Evolutionary conservation across 495 filamentous ascomycete species (phyloP).

Genomic region (Penicillium waksmanii): DNA sequence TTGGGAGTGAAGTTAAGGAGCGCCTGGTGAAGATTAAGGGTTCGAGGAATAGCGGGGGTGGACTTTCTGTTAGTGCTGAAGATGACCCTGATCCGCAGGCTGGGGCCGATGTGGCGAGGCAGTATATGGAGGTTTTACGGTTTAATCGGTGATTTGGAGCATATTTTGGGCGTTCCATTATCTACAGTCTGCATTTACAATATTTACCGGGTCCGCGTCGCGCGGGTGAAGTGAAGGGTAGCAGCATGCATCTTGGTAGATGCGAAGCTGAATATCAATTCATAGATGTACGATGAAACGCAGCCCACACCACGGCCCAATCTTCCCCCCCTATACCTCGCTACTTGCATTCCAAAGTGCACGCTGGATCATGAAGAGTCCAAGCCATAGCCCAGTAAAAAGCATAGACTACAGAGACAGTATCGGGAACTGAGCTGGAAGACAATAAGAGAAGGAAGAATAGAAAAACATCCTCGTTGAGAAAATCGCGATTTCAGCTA

Average conservation of each 20-base stretch:
- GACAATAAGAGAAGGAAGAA: slow-evolving; percentile 11
- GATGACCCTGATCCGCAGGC: slow-evolving; percentile 41
- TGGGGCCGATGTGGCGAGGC: slow-evolving; percentile 49
- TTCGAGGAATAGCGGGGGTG: background rate
- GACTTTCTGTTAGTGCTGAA: slow-evolving; percentile 22
- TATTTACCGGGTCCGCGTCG: too few relatives aligned
- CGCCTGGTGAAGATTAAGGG: slow-evolving; percentile 28
- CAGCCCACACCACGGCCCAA: slow-evolving; percentile 17
- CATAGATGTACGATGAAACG: slow-evolving; percentile 15
- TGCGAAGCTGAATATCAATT: background rate
- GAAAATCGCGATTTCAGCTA: slow-evolving; percentile 37
- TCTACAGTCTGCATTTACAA: background rate
- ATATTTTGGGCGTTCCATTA: background rate
- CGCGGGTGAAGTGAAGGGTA: background rate
- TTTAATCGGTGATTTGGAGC: slow-evolving; percentile 41
- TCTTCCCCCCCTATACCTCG: slow-evolving; percentile 16
- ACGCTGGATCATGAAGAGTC: slow-evolving; percentile 39
- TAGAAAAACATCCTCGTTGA: slow-evolving; percentile 29
- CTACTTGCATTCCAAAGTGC: slow-evolving; percentile 32
- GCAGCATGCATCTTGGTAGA: background rate
- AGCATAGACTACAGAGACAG: slow-evolving; percentile 39
- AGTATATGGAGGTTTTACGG: slow-evolving; percentile 53
- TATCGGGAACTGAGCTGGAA: slow-evolving; percentile 31
- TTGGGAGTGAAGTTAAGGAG: slow-evolving; percentile 46
- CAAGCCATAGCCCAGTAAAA: slow-evolving; percentile 28